Conservation (phyloP, 352 stramenopile genomes). For the Elongisporangium anandrum region DNA sequence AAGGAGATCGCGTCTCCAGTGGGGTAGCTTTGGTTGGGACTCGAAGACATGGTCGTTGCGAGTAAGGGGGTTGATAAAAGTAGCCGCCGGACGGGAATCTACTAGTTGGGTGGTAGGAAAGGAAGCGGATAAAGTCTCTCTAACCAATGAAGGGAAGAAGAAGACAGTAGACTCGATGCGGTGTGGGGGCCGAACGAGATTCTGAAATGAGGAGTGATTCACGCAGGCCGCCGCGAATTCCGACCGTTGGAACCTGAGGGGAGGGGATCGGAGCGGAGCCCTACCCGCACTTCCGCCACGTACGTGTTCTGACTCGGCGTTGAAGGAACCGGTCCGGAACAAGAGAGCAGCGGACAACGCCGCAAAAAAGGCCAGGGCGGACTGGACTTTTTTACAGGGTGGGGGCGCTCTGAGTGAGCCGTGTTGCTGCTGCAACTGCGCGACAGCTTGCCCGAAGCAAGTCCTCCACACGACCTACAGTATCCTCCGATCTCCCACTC, state of each 20-base stretch:
- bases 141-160: conserved; percentile 22
- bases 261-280: background rate
- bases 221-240: background rate
- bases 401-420: no score
- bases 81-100: conserved; percentile 8
- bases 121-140: conserved; percentile 14
- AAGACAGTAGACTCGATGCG: conserved; percentile 21
- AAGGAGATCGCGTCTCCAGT: conserved; percentile 34
- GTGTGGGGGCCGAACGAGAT: conserved; percentile 40
- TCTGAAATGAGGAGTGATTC: conserved; percentile 24
- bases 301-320: no score
- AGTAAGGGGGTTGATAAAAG: background rate
- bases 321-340: no score
- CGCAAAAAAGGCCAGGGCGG: no score
- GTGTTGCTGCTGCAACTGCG: no score
- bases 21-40: conserved; percentile 23
- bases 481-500: no score
- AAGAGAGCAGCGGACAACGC: no score
- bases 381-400: no score
- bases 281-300: background rate
- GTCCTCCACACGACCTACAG: no score
- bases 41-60: conserved; percentile 37
- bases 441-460: no score
- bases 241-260: background rate
- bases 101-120: no score